Percentiles rank a stretch among this genome's conserved stretches.
Conservation (phyloP, 495 filamentous ascomycete species). For the Aspergillus sparsus region DNA sequence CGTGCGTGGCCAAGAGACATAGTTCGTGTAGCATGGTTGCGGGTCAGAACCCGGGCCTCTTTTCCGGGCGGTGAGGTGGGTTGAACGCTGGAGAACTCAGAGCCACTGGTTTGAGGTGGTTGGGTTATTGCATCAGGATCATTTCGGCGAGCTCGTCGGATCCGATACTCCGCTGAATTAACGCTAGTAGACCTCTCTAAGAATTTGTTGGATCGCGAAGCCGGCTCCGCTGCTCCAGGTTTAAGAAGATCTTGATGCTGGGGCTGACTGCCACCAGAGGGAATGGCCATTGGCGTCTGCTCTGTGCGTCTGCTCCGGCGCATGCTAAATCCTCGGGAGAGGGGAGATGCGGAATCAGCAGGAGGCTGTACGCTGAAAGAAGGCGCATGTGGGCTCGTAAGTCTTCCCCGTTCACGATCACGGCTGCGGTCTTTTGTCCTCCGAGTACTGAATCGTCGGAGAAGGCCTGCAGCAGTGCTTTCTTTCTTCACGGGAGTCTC, state of each 20-base stretch:
- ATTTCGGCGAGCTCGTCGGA: slow-evolving; percentile 60
- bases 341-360: slow-evolving; percentile 58
- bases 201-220: slow-evolving; percentile 59
- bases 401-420: slow-evolving; percentile 53
- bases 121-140: slow-evolving; percentile 57
- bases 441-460: slow-evolving; percentile 89
- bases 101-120: slow-evolving; percentile 73
- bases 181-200: slow-evolving; percentile 83
- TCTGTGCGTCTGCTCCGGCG: slow-evolving; percentile 67
- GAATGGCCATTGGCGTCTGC: slow-evolving; percentile 52
- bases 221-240: slow-evolving; percentile 58
- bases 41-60: slow-evolving; percentile 26
- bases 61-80: slow-evolving; percentile 40
- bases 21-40: slow-evolving; percentile 64
- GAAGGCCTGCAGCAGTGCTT: slow-evolving; percentile 79
- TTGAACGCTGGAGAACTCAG: slow-evolving; percentile 62
- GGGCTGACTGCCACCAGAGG: slow-evolving; percentile 65
- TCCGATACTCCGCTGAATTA: slow-evolving; percentile 75
- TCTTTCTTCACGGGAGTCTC: slow-evolving; percentile 78
- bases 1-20: slow-evolving; percentile 90
- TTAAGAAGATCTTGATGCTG: slow-evolving; percentile 73
- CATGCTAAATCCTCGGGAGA: slow-evolving; percentile 81
- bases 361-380: slow-evolving; percentile 73
- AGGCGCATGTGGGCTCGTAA: slow-evolving; percentile 64
- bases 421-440: slow-evolving; percentile 59